phyloP scores from a whole-genome alignment of 1,139 yeast genomes.

The Protomyces inouyei region DNA sequence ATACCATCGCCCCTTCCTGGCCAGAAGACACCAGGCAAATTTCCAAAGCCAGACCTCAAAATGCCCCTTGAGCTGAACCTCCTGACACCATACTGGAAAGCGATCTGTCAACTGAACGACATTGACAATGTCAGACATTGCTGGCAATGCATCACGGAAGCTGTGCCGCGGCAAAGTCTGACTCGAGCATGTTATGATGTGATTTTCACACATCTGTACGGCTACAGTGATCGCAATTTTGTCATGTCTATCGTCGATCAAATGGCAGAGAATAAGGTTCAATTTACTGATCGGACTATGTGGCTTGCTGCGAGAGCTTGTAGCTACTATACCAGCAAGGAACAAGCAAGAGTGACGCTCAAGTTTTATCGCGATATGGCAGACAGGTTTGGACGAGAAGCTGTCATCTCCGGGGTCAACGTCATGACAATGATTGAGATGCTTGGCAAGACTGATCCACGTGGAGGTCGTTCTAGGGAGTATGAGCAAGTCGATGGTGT shows the following conservation, averaged over 20 bases:
- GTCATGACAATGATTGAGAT: neutral
- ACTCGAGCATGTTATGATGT: neutral
- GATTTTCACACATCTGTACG: neutral
- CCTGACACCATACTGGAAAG: neutral
- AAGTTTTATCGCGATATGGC: neutral
- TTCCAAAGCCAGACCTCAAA: neutral
- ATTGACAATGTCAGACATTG: neutral
- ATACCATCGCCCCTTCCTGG: neutral
- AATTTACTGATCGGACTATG: neutral
- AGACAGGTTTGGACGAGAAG: neutral
- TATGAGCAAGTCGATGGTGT: neutral
- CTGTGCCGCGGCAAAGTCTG: neutral
- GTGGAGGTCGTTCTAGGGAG: neutral
- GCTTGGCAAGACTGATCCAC: neutral
- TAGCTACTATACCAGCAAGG: neutral
- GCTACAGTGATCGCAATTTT: neutral
- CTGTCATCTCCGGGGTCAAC: neutral
- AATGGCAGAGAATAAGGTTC: neutral
- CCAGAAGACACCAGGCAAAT: neutral
- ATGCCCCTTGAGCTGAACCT: neutral
- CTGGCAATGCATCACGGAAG: neutral
- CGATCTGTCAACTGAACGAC: neutral
- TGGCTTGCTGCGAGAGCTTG: neutral
- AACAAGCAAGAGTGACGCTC: neutral
- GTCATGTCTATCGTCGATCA: neutral